phyloP scores from a whole-genome alignment of 768 basidiomycete species.

The Tulasnella calospora region DNA sequence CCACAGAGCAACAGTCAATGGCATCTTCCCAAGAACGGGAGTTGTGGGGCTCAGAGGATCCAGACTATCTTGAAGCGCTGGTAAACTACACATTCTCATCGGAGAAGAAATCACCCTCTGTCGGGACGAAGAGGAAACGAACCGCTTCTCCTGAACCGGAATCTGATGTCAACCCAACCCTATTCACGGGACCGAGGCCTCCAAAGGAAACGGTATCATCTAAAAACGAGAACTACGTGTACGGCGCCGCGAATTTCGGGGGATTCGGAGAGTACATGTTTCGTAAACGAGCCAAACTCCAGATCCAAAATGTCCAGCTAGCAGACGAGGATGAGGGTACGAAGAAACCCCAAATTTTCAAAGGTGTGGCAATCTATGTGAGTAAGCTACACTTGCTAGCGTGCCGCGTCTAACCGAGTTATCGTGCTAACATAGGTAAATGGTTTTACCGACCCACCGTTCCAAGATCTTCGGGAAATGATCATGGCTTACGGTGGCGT shows the following conservation, averaged over 20 bases:
- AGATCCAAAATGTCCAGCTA: constrained; percentile 62
- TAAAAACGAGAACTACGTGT: constrained; percentile 41
- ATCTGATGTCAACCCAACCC: constrained; percentile 1
- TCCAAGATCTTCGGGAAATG: constrained; percentile 75
- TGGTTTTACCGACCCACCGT: constrained; percentile 80
- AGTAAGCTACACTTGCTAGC: constrained; percentile 31
- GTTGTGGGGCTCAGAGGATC: constrained; percentile 28
- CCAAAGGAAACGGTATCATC: neutral
- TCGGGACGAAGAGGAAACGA: constrained; percentile 11
- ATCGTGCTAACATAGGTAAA: constrained; percentile 57
- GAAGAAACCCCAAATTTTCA: constrained; percentile 53
- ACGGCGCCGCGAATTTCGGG: constrained; percentile 76
- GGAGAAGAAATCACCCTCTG: neutral
- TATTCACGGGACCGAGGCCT: neutral
- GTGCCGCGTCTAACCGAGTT: neutral
- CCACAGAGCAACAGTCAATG: neutral
- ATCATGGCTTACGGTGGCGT: constrained; percentile 78
- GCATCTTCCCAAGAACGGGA: constrained; percentile 22
- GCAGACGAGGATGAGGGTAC: constrained; percentile 29
- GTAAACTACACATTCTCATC: neutral
- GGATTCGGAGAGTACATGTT: constrained; percentile 84
- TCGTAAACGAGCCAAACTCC: constrained; percentile 85
- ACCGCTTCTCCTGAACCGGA: neutral
- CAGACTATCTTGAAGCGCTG: constrained; percentile 28
- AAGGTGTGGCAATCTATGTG: constrained; percentile 77